Percentiles rank a stretch among this genome's conserved stretches.
phyloP scores from a whole-genome alignment of 768 basidiomycete species.

The Ramaria sp. region DNA sequence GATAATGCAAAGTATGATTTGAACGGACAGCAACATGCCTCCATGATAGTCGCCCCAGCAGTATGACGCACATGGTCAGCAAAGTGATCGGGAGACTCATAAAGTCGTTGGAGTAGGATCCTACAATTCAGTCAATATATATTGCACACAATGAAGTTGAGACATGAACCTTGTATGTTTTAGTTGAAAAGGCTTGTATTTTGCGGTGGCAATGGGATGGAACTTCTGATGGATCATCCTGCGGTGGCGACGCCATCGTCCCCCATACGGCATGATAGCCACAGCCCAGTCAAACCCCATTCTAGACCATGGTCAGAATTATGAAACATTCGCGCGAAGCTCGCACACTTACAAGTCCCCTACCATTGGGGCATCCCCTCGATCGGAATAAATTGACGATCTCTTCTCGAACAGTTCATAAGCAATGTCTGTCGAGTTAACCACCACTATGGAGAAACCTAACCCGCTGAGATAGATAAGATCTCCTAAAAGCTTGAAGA shows the following conservation, averaged over 20 bases:
- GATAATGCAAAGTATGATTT: not conserved
- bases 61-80: constrained; percentile 24
- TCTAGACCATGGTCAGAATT: constrained; percentile 15
- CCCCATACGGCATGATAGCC: constrained; percentile 29
- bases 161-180: constrained; percentile 20
- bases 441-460: constrained; percentile 34
- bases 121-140: not conserved
- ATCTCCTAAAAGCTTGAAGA: constrained; percentile 25
- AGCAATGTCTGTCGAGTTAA: constrained; percentile 32
- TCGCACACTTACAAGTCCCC: constrained; percentile 28
- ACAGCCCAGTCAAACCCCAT: constrained; percentile 41
- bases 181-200: constrained; percentile 20
- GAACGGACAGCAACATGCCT: not conserved
- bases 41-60: constrained; percentile 26
- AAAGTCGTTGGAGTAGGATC: constrained; percentile 20
- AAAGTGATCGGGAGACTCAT: constrained; percentile 29
- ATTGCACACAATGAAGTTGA: not conserved
- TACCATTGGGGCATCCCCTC: constrained; percentile 32
- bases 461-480: constrained; percentile 31
- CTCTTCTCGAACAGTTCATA: constrained; percentile 37
- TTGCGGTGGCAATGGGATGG: constrained; percentile 16
- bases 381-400: constrained; percentile 33
- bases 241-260: constrained; percentile 27
- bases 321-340: not conserved
- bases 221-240: constrained; percentile 30